Evolutionary conservation across 2,329 filamentous ascomycete species (phyloP).

Genomic region (Incumbomyces delicatus): DNA sequence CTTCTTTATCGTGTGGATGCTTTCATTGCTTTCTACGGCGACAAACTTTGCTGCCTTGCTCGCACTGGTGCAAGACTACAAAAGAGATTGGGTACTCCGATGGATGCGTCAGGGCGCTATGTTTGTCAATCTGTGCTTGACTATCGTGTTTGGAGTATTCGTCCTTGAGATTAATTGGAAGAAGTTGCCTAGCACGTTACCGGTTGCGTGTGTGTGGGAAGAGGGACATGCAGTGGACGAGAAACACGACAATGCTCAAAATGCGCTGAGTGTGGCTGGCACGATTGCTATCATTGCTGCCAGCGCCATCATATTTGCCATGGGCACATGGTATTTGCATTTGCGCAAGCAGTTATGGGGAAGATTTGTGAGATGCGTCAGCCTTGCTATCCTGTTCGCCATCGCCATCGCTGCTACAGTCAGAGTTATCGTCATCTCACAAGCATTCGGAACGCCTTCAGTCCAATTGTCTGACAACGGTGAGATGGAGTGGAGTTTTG

Average conservation of each 20-base stretch:
- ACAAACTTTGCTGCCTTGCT: neutral
- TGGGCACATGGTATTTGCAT: conserved; percentile 1
- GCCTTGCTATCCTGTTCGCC: neutral
- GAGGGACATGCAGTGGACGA: neutral
- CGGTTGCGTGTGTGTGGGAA: neutral
- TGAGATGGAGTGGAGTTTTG: neutral
- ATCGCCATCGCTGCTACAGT: neutral
- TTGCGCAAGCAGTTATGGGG: neutral
- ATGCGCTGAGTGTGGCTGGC: neutral
- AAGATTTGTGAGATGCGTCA: neutral
- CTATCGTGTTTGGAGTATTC: neutral
- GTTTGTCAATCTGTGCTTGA: conserved; percentile 1
- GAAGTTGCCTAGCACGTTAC: neutral
- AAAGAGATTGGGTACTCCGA: neutral
- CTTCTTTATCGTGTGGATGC: conserved; percentile 1
- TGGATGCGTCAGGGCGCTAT: conserved; percentile 1
- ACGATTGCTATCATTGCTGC: neutral
- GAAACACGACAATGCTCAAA: neutral
- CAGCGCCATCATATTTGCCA: neutral
- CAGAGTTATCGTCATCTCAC: neutral
- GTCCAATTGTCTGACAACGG: neutral
- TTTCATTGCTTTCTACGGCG: neutral
- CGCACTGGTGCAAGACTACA: neutral
- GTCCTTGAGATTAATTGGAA: neutral
- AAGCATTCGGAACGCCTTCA: neutral